Base-by-base conservation (phyloP, 108 stramenopile species). In the Pseudonitzschia delicatissima region DNA sequence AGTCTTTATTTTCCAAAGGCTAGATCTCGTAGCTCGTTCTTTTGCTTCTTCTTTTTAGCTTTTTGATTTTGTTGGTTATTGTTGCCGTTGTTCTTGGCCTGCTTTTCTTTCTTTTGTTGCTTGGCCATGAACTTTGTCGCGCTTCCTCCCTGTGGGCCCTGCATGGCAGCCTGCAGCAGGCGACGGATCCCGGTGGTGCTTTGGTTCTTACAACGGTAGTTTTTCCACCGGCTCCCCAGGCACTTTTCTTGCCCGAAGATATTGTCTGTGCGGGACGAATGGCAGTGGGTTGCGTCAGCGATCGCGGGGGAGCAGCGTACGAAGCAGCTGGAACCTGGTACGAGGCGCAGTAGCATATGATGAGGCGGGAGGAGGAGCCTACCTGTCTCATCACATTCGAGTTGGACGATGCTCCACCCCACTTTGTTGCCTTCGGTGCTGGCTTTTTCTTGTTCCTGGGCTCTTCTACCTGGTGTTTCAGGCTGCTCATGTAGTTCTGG, bases 51-150 rank as follows among this genome's bases (percentile, higher is more conserved):
- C 50, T 80, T 78, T 26, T 81, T 81, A 18, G 64, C 48, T 21
- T 51, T 64, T 17, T 53, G 48, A 8, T 57, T 33, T 18, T 45
- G 23, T 17, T 48, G 28, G 21, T 45, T 52, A 49, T 67, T 64
- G 59, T 35, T 62, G 25, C 60, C 29, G 15, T 67, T 70, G 23
- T 47, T 4, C 15, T 58, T 18, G 44, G 35, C 37, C 31, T 48
- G 29, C 15, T 18, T 31, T 67, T 77, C 49, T 69, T 79, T 45
- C 53, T 76, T 66, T 45, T 58, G 58, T 49, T 78, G 39, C 61
- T 81, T 78, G 15, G 83, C 77, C 83, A 78, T 78, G 49, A 68
- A 74, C 51, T 74, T 78, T 26, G 80, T 81, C 18, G 80, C 83
- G 44, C 52, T 84, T 31, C 80, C 84, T 45, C 49, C 71, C 34